Conservation (phyloP, 176 grass and related monocot genomes). For the Saccharum officinarum region DNA sequence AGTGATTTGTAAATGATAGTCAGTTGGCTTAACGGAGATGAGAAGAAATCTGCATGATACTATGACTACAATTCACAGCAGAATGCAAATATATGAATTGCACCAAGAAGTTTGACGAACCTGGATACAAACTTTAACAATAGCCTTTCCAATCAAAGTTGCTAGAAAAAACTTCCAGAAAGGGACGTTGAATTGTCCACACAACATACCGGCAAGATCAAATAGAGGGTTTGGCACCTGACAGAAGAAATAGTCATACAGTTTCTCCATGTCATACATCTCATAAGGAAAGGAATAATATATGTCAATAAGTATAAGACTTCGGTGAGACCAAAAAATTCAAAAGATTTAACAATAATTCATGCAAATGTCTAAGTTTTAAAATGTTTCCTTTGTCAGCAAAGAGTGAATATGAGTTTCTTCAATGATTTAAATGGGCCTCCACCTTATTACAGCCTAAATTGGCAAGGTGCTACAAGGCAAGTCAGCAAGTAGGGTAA, state of each 20-base stretch:
- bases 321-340: background rate
- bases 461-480: slow-evolving; percentile 16
- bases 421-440: background rate
- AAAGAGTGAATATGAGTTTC: slow-evolving; percentile 26
- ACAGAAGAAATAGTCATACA: slow-evolving; percentile 30
- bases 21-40: slow-evolving; percentile 15
- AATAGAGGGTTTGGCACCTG: slow-evolving; percentile 96
- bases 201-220: slow-evolving; percentile 89
- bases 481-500: background rate
- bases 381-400: slow-evolving; percentile 17
- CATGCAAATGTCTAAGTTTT: slow-evolving; percentile 18
- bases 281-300: slow-evolving; percentile 17
- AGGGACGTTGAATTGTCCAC: slow-evolving; percentile 85
- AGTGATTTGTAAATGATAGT: slow-evolving; percentile 28
- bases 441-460: slow-evolving; percentile 8
- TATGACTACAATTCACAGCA: slow-evolving; percentile 16
- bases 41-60: background rate
- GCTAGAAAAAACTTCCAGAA: slow-evolving; percentile 99
- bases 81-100: slow-evolving; percentile 1
- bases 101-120: slow-evolving; percentile 44
- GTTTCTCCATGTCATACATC: slow-evolving; percentile 19
- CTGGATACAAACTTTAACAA: slow-evolving; percentile 93
- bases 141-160: slow-evolving; percentile 91
- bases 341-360: slow-evolving; percentile 15
- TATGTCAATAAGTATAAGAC: slow-evolving; percentile 15